phyloP scores from a whole-genome alignment of 2,329 filamentous ascomycete species.

The Xylariaceae sp. region DNA sequence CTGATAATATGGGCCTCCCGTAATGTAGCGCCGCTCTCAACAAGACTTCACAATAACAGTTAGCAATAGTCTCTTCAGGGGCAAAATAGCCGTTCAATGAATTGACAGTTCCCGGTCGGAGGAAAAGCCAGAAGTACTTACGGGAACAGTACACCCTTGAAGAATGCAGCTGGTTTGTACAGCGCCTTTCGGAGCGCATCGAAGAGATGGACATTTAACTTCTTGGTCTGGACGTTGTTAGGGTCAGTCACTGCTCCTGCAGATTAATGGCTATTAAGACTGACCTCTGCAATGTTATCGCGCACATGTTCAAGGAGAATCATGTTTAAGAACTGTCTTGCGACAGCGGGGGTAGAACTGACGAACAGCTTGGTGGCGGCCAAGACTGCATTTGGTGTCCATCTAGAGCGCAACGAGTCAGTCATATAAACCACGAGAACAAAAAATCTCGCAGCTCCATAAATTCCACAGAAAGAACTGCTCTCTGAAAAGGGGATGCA shows the following conservation, averaged over 20 bases:
- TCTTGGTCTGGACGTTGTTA: slow-evolving; percentile 60
- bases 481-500: background rate
- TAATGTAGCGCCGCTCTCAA: slow-evolving; percentile 75
- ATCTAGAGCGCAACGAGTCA: slow-evolving; percentile 25
- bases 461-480: background rate
- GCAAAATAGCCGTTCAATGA: background rate
- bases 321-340: slow-evolving; percentile 79
- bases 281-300: slow-evolving; percentile 66
- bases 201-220: slow-evolving; percentile 93
- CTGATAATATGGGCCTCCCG: slow-evolving; percentile 89
- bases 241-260: slow-evolving; percentile 32
- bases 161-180: slow-evolving; percentile 64
- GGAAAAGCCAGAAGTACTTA: slow-evolving; percentile 5
- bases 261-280: background rate
- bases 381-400: slow-evolving; percentile 73
- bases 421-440: background rate
- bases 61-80: background rate
- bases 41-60: slow-evolving; percentile 41
- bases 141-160: slow-evolving; percentile 79
- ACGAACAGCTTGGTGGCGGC: slow-evolving; percentile 91
- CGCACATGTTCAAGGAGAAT: slow-evolving; percentile 87
- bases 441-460: background rate
- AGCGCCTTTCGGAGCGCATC: slow-evolving; percentile 75
- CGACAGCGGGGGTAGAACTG: slow-evolving; percentile 71
- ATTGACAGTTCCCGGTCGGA: background rate